Percentiles rank a stretch among this genome's conserved stretches.
Conservation (phyloP, 1,139 yeast genomes). For the Protomyces macrosporus region DNA sequence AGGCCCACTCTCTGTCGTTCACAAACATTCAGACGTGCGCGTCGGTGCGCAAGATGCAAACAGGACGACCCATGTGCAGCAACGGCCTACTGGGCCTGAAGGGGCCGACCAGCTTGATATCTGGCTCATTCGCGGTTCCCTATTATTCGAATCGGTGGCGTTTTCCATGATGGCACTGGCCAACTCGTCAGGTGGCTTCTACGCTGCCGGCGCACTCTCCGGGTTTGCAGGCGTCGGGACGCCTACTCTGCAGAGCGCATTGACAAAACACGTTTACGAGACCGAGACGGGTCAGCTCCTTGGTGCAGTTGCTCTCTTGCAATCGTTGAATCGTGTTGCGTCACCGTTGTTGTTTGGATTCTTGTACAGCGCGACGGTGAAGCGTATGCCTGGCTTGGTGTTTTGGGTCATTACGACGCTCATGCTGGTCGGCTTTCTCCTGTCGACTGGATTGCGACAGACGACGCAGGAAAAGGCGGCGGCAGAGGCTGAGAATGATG, state of each 20-base stretch:
- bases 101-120: constrained; percentile 28
- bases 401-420: constrained; percentile 33
- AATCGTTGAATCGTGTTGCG: constrained; percentile 35
- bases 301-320: constrained; percentile 38
- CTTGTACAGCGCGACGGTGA: constrained; percentile 37
- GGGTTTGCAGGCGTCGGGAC: constrained; percentile 48
- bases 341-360: constrained; percentile 37
- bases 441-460: constrained; percentile 8
- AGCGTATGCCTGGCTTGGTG: constrained; percentile 36
- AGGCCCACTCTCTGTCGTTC: too few species aligned
- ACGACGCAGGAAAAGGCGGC: neutral
- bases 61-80: neutral
- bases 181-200: constrained; percentile 35
- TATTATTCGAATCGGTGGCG: constrained; percentile 45
- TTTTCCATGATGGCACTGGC: constrained; percentile 43
- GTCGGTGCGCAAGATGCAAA: too few species aligned
- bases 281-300: constrained; percentile 38
- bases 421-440: constrained; percentile 6
- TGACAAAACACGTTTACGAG: constrained; percentile 49
- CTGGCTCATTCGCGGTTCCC: constrained; percentile 43
- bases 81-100: neutral
- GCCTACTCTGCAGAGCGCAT: constrained; percentile 49
- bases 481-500: neutral
- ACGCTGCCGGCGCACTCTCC: constrained; percentile 40
- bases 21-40: constrained; percentile 1